Conservation (phyloP, 805 yeast species). For the Wickerhamiella siamensis region DNA sequence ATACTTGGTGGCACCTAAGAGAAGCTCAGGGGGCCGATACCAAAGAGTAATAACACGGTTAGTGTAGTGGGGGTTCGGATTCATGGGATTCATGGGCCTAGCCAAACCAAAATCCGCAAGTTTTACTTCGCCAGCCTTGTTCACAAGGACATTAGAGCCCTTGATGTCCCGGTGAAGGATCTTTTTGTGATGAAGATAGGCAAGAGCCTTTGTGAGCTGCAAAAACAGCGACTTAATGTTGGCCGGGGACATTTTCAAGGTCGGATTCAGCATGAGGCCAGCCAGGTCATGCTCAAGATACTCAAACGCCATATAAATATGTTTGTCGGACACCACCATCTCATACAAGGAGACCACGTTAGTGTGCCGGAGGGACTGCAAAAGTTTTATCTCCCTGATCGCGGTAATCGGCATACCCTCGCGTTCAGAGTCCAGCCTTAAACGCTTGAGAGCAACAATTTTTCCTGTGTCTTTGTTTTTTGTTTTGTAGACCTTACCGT, state of each 20-base stretch:
- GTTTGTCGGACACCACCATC: slow-evolving; percentile 68
- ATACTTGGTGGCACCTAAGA: slow-evolving; percentile 81
- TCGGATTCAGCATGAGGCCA: slow-evolving; percentile 70
- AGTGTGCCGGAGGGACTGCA: slow-evolving; percentile 69
- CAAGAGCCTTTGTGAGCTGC: slow-evolving; percentile 66
- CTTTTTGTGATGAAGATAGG: slow-evolving; percentile 53
- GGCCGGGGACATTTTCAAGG: slow-evolving; percentile 43
- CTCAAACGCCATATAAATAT: slow-evolving; percentile 80
- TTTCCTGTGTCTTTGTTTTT: slow-evolving; percentile 50
- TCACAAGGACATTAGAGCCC: slow-evolving; percentile 80
- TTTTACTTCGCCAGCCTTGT: slow-evolving; percentile 58
- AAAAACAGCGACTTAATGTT: slow-evolving; percentile 66
- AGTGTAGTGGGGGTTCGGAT: slow-evolving; percentile 60
- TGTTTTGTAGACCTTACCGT: slow-evolving; percentile 91
- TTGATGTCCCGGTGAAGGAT: slow-evolving; percentile 82
- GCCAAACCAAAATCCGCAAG: slow-evolving; percentile 96
- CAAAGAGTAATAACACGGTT: slow-evolving; percentile 91
- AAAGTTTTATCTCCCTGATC: slow-evolving; percentile 71
- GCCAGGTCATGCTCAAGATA: slow-evolving; percentile 89
- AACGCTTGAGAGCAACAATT: slow-evolving; percentile 72
- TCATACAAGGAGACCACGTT: slow-evolving; percentile 73
- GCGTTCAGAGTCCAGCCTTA: slow-evolving; percentile 71
- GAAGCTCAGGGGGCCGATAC: slow-evolving; percentile 93
- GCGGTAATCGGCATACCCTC: slow-evolving; percentile 97
- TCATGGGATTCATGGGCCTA: slow-evolving; percentile 25